phyloP scores from a whole-genome alignment of 129 eudicot genomes.

The Gnaphalium uliginosum region DNA sequence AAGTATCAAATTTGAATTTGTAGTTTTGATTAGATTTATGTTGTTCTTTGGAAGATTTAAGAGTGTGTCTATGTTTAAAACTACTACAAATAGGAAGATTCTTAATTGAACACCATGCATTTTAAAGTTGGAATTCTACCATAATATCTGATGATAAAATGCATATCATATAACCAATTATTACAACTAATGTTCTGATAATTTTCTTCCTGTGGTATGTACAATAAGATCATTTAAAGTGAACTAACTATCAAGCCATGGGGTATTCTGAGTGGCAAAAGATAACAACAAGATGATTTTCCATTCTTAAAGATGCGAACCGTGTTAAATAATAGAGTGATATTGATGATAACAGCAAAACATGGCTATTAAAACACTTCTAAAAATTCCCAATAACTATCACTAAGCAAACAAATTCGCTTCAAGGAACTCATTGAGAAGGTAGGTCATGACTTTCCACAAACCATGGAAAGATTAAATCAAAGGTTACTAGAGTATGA shows the following conservation, averaged over 20 bases:
- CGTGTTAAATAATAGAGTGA: conserved; percentile 11
- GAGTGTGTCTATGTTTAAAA: background rate
- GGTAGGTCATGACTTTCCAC: background rate
- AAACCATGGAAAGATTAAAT: background rate
- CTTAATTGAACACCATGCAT: background rate
- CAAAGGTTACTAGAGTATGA: background rate
- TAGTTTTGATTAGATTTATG: background rate
- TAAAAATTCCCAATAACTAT: background rate
- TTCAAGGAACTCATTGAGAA: conserved; percentile 13
- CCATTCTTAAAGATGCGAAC: conserved; percentile 7
- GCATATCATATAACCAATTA: background rate
- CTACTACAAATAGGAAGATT: background rate
- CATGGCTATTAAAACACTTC: background rate
- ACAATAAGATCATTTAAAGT: background rate
- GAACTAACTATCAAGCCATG: background rate
- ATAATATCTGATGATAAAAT: background rate
- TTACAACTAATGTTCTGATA: background rate
- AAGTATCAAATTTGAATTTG: background rate
- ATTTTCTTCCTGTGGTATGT: background rate
- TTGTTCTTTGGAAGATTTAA: background rate
- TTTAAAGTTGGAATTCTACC: background rate
- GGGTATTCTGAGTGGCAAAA: background rate
- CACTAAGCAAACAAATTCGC: too few species aligned
- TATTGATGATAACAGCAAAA: background rate
- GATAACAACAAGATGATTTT: conserved; percentile 1